Evolutionary conservation across 2,329 filamentous ascomycete genomes (phyloP).

Genomic region (Hirsutella thompsonii): DNA sequence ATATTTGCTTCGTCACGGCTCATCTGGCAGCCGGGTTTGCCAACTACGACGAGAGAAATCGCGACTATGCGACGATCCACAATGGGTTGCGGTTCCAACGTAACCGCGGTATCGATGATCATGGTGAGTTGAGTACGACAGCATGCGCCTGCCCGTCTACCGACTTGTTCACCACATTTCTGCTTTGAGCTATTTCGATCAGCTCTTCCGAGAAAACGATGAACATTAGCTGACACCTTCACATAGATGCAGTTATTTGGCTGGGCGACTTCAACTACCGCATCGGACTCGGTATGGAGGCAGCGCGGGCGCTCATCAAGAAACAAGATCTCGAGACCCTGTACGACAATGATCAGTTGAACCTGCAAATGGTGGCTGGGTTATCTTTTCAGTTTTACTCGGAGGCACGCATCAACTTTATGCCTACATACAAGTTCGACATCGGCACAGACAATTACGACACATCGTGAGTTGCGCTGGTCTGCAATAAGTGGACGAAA

Average conservation of each 20-base stretch:
- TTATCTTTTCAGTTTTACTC: slow-evolving; percentile 85
- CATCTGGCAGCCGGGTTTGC: slow-evolving; percentile 92
- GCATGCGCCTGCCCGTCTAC: no score
- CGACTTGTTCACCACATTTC: neutral
- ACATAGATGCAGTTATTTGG: slow-evolving; percentile 67
- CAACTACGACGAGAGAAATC: slow-evolving; percentile 92
- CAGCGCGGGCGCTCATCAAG: slow-evolving; percentile 61
- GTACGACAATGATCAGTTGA: slow-evolving; percentile 90
- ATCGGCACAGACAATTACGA: slow-evolving; percentile 82
- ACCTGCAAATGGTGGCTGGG: slow-evolving; percentile 91
- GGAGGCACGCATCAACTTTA: slow-evolving; percentile 75
- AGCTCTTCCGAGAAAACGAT: neutral
- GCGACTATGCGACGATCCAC: slow-evolving; percentile 82
- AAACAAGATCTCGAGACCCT: slow-evolving; percentile 61
- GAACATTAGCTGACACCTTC: neutral
- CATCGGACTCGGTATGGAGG: slow-evolving; percentile 72
- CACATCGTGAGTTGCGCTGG: slow-evolving; percentile 53
- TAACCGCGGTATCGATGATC: slow-evolving; percentile 82
- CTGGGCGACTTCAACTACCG: slow-evolving; percentile 97
- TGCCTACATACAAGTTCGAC: slow-evolving; percentile 94
- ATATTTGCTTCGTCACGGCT: slow-evolving; percentile 89
- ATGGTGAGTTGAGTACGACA: slow-evolving; percentile 55
- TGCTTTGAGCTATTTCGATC: neutral
- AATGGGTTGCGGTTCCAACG: slow-evolving; percentile 81
- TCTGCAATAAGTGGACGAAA: no score